These are phyloP conservation scores for Syzygium jambos DNA, from an alignment of 345 rosid genomes.

Conservation along the genomic window DNA sequence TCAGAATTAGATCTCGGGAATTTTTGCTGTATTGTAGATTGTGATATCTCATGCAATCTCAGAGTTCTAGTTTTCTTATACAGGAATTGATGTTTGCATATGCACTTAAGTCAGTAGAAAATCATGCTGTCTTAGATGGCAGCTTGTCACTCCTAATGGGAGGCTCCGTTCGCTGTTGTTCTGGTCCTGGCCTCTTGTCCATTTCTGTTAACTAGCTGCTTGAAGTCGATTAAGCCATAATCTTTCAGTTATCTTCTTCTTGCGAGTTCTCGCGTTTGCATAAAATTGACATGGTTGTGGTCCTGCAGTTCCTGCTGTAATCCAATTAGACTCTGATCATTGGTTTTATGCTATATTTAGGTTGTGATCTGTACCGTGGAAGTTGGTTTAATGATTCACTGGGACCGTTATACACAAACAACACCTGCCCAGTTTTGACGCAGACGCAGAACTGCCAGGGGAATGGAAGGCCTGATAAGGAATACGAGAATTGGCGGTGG, in stretches of 20 bases:
- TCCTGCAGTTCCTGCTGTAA: neutral
- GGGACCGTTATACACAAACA: conserved; percentile 85
- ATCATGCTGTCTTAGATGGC: neutral
- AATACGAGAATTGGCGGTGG: conserved; percentile 96
- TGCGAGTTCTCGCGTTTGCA: neutral
- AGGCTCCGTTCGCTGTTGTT: neutral
- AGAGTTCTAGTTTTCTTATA: neutral
- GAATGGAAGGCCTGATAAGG: conserved; percentile 90
- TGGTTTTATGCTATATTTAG: conserved; percentile 23
- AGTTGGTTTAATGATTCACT: conserved; percentile 76
- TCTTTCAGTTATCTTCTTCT: neutral
- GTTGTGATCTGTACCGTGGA: conserved; percentile 76
- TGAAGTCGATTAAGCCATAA: neutral
- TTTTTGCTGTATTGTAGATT: neutral
- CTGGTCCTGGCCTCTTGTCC: neutral
- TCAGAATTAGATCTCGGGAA: neutral
- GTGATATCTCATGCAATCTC: neutral
- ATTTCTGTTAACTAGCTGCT: neutral
- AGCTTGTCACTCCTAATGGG: neutral
- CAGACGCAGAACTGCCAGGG: conserved; percentile 99
- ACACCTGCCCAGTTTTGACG: conserved; percentile 78
- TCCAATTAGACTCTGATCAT: neutral
- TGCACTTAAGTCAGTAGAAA: neutral
- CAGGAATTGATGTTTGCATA: neutral
- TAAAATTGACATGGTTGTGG: neutral